These are phyloP conservation scores for Aspergillus cavernicola DNA, from an alignment of 495 filamentous ascomycete species.

Conservation along the genomic window DNA sequence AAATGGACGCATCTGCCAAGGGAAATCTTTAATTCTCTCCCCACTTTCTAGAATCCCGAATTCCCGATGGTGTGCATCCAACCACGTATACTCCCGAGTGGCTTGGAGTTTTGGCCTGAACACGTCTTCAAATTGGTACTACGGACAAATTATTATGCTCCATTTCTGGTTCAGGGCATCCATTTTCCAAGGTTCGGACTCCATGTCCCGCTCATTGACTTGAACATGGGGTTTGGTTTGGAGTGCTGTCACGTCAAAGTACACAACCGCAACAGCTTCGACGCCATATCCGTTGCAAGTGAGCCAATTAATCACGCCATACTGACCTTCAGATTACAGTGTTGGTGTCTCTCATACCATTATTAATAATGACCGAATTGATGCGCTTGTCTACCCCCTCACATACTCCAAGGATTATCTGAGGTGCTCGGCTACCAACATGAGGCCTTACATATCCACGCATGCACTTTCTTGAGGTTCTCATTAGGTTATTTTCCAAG, in stretches of 20 bases:
- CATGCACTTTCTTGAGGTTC: background rate
- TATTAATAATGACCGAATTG: background rate
- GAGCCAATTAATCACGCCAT: constrained; percentile 5
- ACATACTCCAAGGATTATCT: background rate
- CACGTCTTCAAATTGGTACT: too few relatives aligned
- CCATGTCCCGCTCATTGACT: too few relatives aligned
- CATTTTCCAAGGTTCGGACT: too few relatives aligned
- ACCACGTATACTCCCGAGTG: background rate
- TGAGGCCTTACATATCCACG: background rate
- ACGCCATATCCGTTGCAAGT: background rate
- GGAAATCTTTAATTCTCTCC: background rate
- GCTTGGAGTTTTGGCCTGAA: background rate
- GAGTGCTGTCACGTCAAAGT: background rate
- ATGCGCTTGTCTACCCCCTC: background rate
- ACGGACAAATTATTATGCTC: too few relatives aligned
- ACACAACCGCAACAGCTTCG: background rate
- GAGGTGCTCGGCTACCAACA: background rate
- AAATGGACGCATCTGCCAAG: constrained; percentile 1
- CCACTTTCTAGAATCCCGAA: background rate
- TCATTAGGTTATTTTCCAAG: constrained; percentile 5
- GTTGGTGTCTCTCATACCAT: background rate
- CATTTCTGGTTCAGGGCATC: too few relatives aligned
- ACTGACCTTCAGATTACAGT: background rate
- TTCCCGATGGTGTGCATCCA: background rate
- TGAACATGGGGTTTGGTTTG: background rate